Evolutionary conservation across 2,329 filamentous ascomycete genomes (phyloP).

Genomic region (Diatrype stigma): DNA sequence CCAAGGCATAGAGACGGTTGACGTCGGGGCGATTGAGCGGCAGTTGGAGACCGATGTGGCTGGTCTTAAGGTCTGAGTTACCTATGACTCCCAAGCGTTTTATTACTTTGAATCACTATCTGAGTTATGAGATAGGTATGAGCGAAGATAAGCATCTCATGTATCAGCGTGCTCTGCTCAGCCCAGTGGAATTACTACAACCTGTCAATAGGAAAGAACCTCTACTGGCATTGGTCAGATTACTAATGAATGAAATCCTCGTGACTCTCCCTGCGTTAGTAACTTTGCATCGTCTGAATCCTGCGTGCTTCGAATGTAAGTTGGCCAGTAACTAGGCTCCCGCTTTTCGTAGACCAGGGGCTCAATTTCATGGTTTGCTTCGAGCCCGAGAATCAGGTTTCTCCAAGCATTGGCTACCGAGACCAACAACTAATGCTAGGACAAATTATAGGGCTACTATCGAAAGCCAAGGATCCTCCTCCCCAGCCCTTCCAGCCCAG

Average conservation of each 20-base stretch:
- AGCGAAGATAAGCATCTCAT: background rate
- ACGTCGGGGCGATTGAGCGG: conserved; percentile 17
- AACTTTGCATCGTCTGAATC: too few relatives aligned
- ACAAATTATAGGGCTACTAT: background rate
- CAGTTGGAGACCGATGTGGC: conserved; percentile 6
- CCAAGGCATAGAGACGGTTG: conserved; percentile 16
- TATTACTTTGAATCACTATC: too few relatives aligned
- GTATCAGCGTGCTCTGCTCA: too few relatives aligned
- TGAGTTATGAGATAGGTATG: background rate
- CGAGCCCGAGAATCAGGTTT: background rate
- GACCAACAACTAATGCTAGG: background rate
- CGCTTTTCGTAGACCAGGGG: background rate
- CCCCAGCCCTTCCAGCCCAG: conserved; percentile 3
- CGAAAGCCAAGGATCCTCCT: conserved; percentile 2
- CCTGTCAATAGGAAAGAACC: too few relatives aligned
- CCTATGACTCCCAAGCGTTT: background rate
- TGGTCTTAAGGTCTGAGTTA: background rate
- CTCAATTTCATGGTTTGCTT: background rate
- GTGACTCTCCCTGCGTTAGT: too few relatives aligned
- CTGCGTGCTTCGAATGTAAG: background rate
- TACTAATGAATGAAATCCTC: too few relatives aligned
- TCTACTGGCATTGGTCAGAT: too few relatives aligned
- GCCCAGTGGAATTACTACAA: too few relatives aligned
- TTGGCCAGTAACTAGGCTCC: background rate
- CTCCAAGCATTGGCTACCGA: background rate